Base-by-base conservation (phyloP, 148 eudicot species). In the Fallopia convolvulus region DNA sequence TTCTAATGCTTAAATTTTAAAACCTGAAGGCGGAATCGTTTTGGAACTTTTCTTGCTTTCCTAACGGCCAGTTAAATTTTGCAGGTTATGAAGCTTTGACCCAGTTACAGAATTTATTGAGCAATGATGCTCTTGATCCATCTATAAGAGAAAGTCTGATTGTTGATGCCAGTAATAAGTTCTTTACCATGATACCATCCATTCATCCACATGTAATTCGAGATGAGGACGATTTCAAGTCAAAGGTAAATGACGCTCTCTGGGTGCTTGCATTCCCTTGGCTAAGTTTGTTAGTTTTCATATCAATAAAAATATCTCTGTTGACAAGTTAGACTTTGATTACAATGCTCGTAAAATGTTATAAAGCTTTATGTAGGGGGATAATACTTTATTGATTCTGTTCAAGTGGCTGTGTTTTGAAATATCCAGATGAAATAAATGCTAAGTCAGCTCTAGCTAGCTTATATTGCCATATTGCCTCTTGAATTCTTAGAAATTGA, bases 1-100 rank as follows among this genome's bases (percentile, higher is more conserved):
- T 10, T 65, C 65, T 6, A 20, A 23, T 63, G 20, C 48, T 23
- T 11, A 48, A 3, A 41, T 76, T 39, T 61, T 61, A 4, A 33
- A 56, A 36, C 30, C 23, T 15, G 26, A 76, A 76, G 21, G 15
- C n/a, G 36, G 10, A 41, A 44, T 18, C 42, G 20, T 10, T 21
- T 8, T 56, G 14, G 49, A 7, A 3, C 3, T 56, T 3, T 77
- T 46, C 42, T 61, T 40, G 56, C 21, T 39, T 79, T 61, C 41
- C 48, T 61, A 50, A 49, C 65, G 41, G 60, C 74, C 68, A 65
- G 66, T 83, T 46, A 58, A 74, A 68, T 30, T 82, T 46, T 41
- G 77, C 74, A 95, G 99, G 99, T 84, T 95, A 92, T 81, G 98
- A 96, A 88, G 99, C 97, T 72, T 81, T 96, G 90, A 96, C 99